Base-by-base conservation (phyloP, 352 stramenopile species). In the Globisporangium perplexum region DNA sequence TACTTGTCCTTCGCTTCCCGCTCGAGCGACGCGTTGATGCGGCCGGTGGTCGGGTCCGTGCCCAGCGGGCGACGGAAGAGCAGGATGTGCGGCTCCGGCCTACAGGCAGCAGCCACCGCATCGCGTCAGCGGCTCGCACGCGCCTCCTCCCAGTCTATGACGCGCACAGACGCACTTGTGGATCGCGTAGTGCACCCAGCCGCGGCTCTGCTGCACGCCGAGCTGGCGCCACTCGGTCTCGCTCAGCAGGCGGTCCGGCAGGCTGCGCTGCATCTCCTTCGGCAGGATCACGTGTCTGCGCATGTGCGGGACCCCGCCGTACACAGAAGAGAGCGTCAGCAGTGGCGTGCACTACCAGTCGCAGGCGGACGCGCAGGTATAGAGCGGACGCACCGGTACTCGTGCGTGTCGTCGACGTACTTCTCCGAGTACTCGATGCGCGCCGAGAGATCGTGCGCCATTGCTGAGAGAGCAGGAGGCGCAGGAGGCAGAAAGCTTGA, bases 141-240 rank as follows among this genome's bases (percentile, higher is more conserved):
- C 5, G n/a, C n/a, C n/a, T n/a, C n/a, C n/a, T n/a, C n/a, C n/a
- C n/a, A n/a, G n/a, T n/a, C n/a, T n/a, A n/a, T n/a, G n/a, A n/a
- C n/a, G n/a, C n/a, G n/a, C 17, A 33, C 1, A 7, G 23, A 84
- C 87, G 56, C 74, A 97, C 88, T 97, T 96, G 76, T 99, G 97
- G 63, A 99, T 98, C 35, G 96, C 96, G 76, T 99, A 99, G 74
- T 99, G 97, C 63, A 98, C 88, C 97, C 97, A 99, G 46, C 97
- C 97, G 42, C 97, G 89, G 62, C 86, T 98, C 76, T 99, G 96
- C 76, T 99, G 96, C 12, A 99, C 95, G 51, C 96, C 96, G 41
- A 99, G 83, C 59, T 93, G 88, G 62, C 97, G 88, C 97, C 97
- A 99, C 70, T 99, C 96, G 14, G 86, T 88, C 72, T 99, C 97